Evolutionary conservation across 2,329 filamentous ascomycete genomes (phyloP).

Genomic region (Monosporascus sp.): DNA sequence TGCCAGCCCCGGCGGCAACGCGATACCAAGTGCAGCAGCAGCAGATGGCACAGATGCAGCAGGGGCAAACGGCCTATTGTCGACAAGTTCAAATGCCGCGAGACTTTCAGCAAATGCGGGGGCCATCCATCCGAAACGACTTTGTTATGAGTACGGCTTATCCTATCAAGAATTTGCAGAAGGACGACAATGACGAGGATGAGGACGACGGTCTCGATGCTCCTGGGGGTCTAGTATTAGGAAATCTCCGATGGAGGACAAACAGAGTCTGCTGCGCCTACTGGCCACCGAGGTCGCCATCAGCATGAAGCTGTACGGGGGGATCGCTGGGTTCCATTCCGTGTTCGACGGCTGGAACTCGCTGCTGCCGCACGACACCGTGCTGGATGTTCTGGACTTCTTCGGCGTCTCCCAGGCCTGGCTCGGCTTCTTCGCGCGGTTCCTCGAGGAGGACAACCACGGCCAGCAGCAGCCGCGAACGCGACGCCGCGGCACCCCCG

Average conservation of each 20-base stretch:
- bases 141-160: too few relatives aligned
- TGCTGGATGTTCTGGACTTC: conserved; percentile 37
- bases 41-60: too few relatives aligned
- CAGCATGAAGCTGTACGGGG: conserved; percentile 17
- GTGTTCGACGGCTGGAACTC: conserved; percentile 39
- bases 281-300: conserved; percentile 33
- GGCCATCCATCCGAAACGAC: too few relatives aligned
- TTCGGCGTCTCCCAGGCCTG: conserved; percentile 38
- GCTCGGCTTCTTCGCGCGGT: conserved; percentile 39
- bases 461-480: conserved; percentile 27
- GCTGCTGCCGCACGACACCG: conserved; percentile 38
- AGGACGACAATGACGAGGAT: conserved; percentile 19
- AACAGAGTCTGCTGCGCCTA: conserved; percentile 33
- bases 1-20: too few relatives aligned
- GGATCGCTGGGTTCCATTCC: conserved; percentile 34
- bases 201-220: conserved; percentile 9
- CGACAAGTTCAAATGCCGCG: too few relatives aligned
- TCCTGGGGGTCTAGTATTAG: too few relatives aligned
- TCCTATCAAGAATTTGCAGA: conserved; percentile 1
- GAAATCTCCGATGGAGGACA: conserved; percentile 15
- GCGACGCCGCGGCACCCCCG: conserved; percentile 39
- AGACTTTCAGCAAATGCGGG: too few relatives aligned
- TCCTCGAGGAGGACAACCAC: conserved; percentile 27
- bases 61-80: too few relatives aligned
- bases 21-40: too few relatives aligned